Evolutionary conservation across 148 eudicot genomes (phyloP).

Genomic region (Dianthus caryophyllus): DNA sequence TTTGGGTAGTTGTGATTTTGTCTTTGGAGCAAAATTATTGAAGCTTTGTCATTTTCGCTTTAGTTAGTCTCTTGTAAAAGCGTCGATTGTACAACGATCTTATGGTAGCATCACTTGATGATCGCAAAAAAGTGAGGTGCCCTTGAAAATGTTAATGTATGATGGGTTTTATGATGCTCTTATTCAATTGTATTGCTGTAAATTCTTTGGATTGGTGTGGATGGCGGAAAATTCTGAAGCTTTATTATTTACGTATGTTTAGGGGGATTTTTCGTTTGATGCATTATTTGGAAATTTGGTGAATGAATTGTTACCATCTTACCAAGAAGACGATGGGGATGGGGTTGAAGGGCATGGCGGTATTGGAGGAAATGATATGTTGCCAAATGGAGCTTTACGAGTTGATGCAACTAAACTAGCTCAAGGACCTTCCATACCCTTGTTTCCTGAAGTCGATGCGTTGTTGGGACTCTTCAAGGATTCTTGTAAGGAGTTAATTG

Average conservation of each 20-base stretch:
- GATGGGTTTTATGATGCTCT: neutral
- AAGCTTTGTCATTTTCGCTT: no score
- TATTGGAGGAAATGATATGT: conserved; percentile 33
- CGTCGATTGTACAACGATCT: no score
- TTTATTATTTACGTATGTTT: conserved; percentile 11
- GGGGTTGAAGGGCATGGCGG: conserved; percentile 51
- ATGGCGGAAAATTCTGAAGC: conserved; percentile 3
- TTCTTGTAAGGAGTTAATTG: conserved; percentile 79
- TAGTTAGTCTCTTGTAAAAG: no score
- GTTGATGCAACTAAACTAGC: conserved; percentile 36
- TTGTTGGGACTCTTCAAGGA: conserved; percentile 70
- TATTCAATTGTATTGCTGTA: no score
- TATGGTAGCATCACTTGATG: no score
- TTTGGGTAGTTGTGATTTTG: no score
- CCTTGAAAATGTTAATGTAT: neutral
- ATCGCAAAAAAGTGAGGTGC: no score
- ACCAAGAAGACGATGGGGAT: conserved; percentile 62
- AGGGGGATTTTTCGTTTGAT: conserved; percentile 99
- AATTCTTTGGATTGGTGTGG: neutral
- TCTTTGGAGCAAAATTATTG: no score
- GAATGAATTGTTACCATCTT: conserved; percentile 74
- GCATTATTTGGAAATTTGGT: conserved; percentile 92
- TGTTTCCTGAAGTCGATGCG: conserved; percentile 95
- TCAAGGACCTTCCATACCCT: conserved; percentile 59
- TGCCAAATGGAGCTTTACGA: conserved; percentile 54